phyloP scores from a whole-genome alignment of 2,329 filamentous ascomycete species.

The Sporothrix brasiliensis region DNA sequence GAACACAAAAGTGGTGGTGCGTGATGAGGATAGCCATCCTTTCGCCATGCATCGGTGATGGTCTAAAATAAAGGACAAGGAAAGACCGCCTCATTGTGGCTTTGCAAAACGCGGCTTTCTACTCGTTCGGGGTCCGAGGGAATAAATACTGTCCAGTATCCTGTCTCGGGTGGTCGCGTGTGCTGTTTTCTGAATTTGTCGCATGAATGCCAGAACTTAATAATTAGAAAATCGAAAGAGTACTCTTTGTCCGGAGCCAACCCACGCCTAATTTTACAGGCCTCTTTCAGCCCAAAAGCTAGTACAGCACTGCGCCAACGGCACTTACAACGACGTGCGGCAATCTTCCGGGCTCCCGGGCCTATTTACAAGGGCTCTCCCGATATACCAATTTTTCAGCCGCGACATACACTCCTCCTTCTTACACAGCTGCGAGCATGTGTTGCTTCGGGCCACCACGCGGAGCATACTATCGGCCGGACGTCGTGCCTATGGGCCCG shows the following conservation, averaged over 20 bases:
- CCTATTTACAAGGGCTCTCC: no score
- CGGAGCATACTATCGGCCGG: slow-evolving; percentile 15
- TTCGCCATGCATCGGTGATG: not conserved
- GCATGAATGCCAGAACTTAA: not conserved
- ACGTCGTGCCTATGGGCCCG: slow-evolving; percentile 11
- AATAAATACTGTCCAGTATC: slow-evolving; percentile 17
- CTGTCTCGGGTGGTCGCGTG: not conserved
- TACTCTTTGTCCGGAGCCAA: not conserved
- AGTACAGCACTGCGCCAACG: not conserved
- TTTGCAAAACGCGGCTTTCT: no score
- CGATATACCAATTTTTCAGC: no score
- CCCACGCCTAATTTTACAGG: not conserved
- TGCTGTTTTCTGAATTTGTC: not conserved
- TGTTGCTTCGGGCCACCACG: slow-evolving; percentile 26
- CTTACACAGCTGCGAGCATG: slow-evolving; percentile 11
- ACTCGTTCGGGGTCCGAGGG: not conserved
- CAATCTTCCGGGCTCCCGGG: no score
- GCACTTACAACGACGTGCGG: not conserved
- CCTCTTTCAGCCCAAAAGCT: not conserved
- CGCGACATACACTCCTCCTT: no score
- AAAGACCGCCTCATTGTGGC: no score
- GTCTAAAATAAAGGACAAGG: no score
- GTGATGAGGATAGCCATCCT: not conserved
- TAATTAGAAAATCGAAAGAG: no score
- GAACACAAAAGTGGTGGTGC: not conserved